Evolutionary conservation across 441 rosid species (phyloP), one percentile per base, ranked within the genome.

Genomic region (Geranium incanum): DNA sequence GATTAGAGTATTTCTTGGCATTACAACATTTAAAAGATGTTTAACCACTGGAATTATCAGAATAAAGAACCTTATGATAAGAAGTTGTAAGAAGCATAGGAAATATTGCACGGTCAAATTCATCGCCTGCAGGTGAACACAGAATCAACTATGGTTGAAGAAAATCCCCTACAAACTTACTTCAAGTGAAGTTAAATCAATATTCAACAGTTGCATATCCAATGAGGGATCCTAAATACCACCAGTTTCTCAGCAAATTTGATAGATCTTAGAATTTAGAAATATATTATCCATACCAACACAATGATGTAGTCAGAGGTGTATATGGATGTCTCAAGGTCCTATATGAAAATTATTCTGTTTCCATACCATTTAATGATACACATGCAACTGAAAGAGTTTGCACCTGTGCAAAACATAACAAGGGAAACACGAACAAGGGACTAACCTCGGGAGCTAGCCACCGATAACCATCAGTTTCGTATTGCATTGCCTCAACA

Each of bases 401-500:
- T 41, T 41, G 48, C 48, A 41, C 7, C 48, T 41, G 7, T 41
- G 48, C 48, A 41, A 41, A 41, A 41, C 8, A 41, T 41, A 41
- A 41, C 48, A 41, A 1, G 48, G 11, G 48, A 7, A 28, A 28
- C 33, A 28, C 33, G 62, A 55, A 55, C 21, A 15, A 6, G 62
- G 23, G 45, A 84, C 92, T 66, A 16, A 89, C 97, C 98, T 94
- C 98, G 7, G 97, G 98, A 76, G 97, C 96, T 75, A 91, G 89
- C 98, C 98, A 93, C 4, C 96, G 87, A 78, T 93, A 94, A 57
- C 97, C 97, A 83, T 91, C 98, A 8, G 95, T 91, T 85, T 94
- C 98, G 57, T 94, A 94, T 74, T 94, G 97, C 89, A 84, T 79
- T 0, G 92, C 89, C 75, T 91, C 96, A 3, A 92, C 92, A 69